Base-by-base conservation (phyloP, 169 alveolate species). In the Plasmodium sp. region DNA sequence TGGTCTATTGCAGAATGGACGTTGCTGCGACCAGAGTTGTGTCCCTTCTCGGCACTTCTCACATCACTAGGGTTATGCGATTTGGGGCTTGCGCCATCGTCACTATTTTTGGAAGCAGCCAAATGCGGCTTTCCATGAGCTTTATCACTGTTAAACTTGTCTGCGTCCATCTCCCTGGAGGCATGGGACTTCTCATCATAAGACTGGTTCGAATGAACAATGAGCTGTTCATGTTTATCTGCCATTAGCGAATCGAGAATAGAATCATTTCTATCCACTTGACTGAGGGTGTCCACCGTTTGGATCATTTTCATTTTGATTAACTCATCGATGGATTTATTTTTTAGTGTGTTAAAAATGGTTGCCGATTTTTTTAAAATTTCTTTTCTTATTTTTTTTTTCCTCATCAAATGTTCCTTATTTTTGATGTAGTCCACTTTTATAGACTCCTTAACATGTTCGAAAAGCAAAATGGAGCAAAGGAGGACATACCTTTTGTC, bases 341-440 rank as follows among this genome's bases (percentile, higher is more conserved):
- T 74, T 73, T 92, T 92, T 72, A 92, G 79, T 81, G 84, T 81
- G 58, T 92, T 92, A 92, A 92, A 92, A 43, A 92, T 82, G 12
- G 27, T 75, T 71, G 95, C 95, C 16, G 92, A 67, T 45, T 81
- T 92, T 82, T 92, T 81, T 82, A 92, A 92, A 71, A 92, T 73
- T 92, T 92, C 95, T 83, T 92, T 92, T 56, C 95, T 81, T 48
- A 27, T 43, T 92, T 92, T 92, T 92, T 92, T 92, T 73, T 92
- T 92, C 71, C 92, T 81, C 85, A 92, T 81, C 36, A 43, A 41
- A 92, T 92, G 72, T 81, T 81, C 74, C 62, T 92, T 92, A 27
- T 92, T 67, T 34, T 92, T 92, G 82, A 92, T 92, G 71, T 92
- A 92, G 41, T 81, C 31, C 22, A 92, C 75, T 82, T 92, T 92